Evolutionary conservation across 441 rosid genomes (phyloP).

Genomic region (Brassica hybrid): DNA sequence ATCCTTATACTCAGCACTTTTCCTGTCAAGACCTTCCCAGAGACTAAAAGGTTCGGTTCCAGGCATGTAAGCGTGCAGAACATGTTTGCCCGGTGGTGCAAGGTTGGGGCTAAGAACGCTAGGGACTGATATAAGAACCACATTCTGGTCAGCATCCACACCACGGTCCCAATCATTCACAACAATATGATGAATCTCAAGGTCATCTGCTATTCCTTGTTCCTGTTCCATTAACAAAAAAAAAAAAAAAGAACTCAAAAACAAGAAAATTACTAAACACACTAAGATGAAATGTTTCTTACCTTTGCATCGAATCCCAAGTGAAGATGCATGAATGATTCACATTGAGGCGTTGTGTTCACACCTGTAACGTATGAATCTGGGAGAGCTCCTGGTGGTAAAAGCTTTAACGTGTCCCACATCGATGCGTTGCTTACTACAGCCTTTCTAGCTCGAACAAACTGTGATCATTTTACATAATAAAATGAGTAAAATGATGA

Average conservation of each 20-base stretch:
- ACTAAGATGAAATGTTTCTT: background rate
- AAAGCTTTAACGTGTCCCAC: slow-evolving; percentile 86
- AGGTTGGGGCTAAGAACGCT: slow-evolving; percentile 78
- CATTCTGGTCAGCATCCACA: slow-evolving; percentile 93
- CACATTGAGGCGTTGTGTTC: slow-evolving; percentile 71
- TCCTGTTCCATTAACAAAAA: slow-evolving; percentile 22
- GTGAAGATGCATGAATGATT: slow-evolving; percentile 98
- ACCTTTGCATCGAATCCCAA: slow-evolving; percentile 89
- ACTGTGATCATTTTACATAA: slow-evolving; percentile 49
- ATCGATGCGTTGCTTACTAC: slow-evolving; percentile 92
- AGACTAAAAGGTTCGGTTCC: slow-evolving; percentile 85
- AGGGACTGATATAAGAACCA: slow-evolving; percentile 89
- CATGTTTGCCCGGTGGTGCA: slow-evolving; percentile 86
- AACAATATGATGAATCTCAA: slow-evolving; percentile 91
- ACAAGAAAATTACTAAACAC: background rate
- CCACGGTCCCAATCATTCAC: slow-evolving; percentile 90
- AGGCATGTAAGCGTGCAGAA: slow-evolving; percentile 82
- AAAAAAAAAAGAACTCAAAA: background rate
- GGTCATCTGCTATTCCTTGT: slow-evolving; percentile 63
- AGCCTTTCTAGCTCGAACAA: slow-evolving; percentile 82
- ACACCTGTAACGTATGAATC: slow-evolving; percentile 60
- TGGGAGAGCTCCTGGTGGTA: slow-evolving; percentile 73
- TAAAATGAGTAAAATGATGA: background rate
- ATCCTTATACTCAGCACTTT: slow-evolving; percentile 68
- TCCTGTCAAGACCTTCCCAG: slow-evolving; percentile 88